Conservation (phyloP, 2,329 filamentous ascomycete species). For the Diaporthe longicolla region DNA sequence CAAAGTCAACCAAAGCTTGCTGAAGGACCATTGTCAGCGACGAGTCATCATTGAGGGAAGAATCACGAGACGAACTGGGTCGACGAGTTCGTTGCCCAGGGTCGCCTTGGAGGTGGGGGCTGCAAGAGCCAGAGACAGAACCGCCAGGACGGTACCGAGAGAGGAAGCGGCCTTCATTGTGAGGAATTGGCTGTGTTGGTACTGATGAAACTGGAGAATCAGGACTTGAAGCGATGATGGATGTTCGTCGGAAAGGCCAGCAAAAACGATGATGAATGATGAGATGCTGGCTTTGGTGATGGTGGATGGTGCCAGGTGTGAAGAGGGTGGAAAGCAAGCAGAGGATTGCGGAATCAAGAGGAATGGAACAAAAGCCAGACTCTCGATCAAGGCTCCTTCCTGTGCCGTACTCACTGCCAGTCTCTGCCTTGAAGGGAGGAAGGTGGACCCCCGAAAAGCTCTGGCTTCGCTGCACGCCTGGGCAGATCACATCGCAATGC, state of each 20-base stretch:
- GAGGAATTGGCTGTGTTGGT: neutral
- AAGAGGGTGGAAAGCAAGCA: neutral
- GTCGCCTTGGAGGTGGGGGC: neutral
- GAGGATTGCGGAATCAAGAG: neutral
- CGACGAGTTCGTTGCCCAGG: neutral
- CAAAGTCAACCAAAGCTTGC: neutral
- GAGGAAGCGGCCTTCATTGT: neutral
- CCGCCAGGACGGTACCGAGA: neutral
- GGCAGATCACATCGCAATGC: too few species aligned
- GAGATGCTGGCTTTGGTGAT: neutral
- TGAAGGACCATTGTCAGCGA: neutral
- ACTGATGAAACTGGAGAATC: neutral
- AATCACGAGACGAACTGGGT: neutral
- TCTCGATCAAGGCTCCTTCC: too few species aligned
- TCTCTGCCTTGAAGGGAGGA: neutral
- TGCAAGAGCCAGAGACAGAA: neutral
- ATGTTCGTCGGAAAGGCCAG: neutral
- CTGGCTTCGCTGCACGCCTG: neutral
- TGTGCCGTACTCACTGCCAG: too few species aligned
- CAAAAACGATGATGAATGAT: neutral
- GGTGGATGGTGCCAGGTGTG: neutral
- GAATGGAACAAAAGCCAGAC: neutral
- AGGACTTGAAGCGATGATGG: neutral
- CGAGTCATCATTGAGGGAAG: fast-evolving
- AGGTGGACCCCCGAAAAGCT: neutral